Percentiles rank a stretch among this genome's conserved stretches.
These are phyloP conservation scores for Saccharum spontaneum DNA, from an alignment of 176 grass and related monocot genomes.

Conservation along the genomic window DNA sequence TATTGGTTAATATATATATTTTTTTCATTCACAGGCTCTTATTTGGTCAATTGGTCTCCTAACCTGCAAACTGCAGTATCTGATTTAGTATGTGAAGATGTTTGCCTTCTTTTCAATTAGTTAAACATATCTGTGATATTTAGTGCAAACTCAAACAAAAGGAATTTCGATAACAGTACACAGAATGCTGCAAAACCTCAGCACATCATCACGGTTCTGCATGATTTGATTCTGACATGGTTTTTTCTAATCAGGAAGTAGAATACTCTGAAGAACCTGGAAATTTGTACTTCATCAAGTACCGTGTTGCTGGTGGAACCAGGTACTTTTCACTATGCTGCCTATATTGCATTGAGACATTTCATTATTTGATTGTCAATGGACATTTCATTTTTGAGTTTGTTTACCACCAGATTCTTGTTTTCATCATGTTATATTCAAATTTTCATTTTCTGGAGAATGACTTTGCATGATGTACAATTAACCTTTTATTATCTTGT, in stretches of 20 bases:
- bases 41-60: constrained; percentile 99
- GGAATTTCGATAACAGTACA: constrained; percentile 9
- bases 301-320: constrained; percentile 88
- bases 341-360: constrained; percentile 11
- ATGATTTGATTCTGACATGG: constrained; percentile 29
- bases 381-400: not conserved
- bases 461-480: not conserved
- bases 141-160: constrained; percentile 9
- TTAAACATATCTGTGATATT: constrained; percentile 15
- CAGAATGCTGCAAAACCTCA: constrained; percentile 18
- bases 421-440: constrained; percentile 10
- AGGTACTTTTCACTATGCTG: constrained; percentile 43
- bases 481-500: constrained; percentile 4
- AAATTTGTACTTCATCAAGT: constrained; percentile 85
- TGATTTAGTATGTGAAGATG: constrained; percentile 74
- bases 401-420: not conserved
- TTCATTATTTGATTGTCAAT: constrained; percentile 15
- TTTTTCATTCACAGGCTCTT: constrained; percentile 70
- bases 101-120: constrained; percentile 4
- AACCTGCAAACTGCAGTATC: constrained; percentile 93
- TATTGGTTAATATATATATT: constrained; percentile 18
- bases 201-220: constrained; percentile 23
- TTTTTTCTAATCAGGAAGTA: constrained; percentile 73
- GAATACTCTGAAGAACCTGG: constrained; percentile 98
- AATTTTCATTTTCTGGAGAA: constrained; percentile 2